phyloP scores from a whole-genome alignment of 768 basidiomycete genomes.

The Podaxis sp. region DNA sequence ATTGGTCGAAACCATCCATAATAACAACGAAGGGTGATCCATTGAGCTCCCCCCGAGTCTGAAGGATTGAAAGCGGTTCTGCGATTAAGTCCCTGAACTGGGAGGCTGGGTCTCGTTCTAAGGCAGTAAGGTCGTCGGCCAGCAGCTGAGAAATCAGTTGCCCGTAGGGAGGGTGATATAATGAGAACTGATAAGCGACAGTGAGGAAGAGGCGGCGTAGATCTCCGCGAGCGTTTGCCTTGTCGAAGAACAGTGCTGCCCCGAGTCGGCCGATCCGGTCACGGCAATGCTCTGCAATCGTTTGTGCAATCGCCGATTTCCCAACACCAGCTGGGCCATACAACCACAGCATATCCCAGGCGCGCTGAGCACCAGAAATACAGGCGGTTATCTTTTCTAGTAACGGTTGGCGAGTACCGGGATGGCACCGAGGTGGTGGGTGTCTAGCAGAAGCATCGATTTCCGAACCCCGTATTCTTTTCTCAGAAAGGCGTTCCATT shows the following conservation, averaged over 20 bases:
- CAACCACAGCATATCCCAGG: neutral
- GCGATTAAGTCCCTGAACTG: neutral
- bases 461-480: neutral
- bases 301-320: constrained; percentile 4
- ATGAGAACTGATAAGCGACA: neutral
- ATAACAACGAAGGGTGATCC: neutral
- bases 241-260: constrained; percentile 3
- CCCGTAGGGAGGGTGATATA: neutral
- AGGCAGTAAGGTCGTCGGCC: neutral
- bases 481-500: neutral
- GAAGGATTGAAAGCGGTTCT: neutral
- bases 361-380: neutral
- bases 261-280: neutral
- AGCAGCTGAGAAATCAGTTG: neutral
- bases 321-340: constrained; percentile 5
- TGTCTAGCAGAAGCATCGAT: neutral
- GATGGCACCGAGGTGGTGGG: neutral
- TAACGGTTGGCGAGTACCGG: neutral
- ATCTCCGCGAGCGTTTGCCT: neutral
- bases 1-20: constrained; percentile 7
- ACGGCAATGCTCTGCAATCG: neutral
- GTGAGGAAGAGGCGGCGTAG: neutral
- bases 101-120: neutral
- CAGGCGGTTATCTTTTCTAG: neutral
- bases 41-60: neutral